A percentile compares a stretch with the other conserved stretches of the same genome.
These are phyloP conservation scores for Camellia granthamiana DNA, from an alignment of 148 eudicot species.

Conservation along the genomic window DNA sequence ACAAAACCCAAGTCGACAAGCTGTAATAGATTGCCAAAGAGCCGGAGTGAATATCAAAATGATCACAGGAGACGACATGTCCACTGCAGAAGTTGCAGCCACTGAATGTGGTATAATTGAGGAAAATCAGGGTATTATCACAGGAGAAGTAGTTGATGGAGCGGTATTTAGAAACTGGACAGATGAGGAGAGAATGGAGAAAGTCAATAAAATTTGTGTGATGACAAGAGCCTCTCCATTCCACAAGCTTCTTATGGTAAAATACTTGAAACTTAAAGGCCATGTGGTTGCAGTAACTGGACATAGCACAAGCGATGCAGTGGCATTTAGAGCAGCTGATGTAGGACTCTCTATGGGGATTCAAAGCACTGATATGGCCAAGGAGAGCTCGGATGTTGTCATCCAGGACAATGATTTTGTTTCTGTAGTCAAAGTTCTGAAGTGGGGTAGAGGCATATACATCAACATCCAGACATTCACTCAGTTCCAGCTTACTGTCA, in stretches of 20 bases:
- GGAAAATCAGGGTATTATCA: background rate
- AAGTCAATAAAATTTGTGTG: slow-evolving; percentile 13
- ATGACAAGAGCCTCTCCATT: slow-evolving; percentile 16
- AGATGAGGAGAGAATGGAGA: slow-evolving; percentile 14
- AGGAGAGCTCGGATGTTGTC: slow-evolving; percentile 13
- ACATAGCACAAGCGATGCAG: slow-evolving; percentile 16
- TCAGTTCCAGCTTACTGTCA: slow-evolving; percentile 20
- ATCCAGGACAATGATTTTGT: slow-evolving; percentile 11
- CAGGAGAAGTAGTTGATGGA: slow-evolving; percentile 10
- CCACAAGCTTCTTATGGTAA: slow-evolving; percentile 16
- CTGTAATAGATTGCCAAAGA: slow-evolving; percentile 7
- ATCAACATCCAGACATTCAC: slow-evolving; percentile 18
- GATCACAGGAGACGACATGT: slow-evolving; percentile 20
- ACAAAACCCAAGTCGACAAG: slow-evolving; percentile 13
- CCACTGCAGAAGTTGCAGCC: slow-evolving; percentile 21
- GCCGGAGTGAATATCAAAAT: slow-evolving; percentile 20
- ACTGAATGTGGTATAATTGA: slow-evolving; percentile 26
- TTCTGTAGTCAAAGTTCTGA: slow-evolving; percentile 1
- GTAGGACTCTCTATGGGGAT: slow-evolving; percentile 22
- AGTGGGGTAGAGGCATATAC: slow-evolving; percentile 18
- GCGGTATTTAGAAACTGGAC: slow-evolving; percentile 13
- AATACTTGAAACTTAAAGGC: slow-evolving; percentile 14
- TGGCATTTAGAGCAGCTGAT: slow-evolving; percentile 11
- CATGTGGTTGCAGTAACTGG: slow-evolving; percentile 26
- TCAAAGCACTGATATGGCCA: slow-evolving; percentile 8